Evolutionary conservation across 805 yeast species (phyloP), one percentile per base, ranked within the genome.

Genomic region (Vanderwaltozyma tropicalis): DNA sequence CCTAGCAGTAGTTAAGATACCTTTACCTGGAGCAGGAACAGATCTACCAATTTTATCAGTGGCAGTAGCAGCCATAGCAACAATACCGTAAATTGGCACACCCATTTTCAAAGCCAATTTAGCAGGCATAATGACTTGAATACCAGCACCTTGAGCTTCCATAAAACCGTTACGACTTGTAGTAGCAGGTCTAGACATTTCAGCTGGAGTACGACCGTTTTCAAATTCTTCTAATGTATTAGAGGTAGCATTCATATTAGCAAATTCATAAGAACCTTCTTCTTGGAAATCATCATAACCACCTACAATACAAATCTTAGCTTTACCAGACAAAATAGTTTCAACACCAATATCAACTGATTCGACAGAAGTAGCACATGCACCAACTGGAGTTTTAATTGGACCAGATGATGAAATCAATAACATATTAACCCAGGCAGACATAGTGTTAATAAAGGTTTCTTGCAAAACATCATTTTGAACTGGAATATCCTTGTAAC

Each of bases 121-220:
- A 38, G 96, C 98, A 49, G 78, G 75, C 99, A 92, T 92, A 47
- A 92, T 76, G 47, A 92, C 80, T 72, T 92, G 96, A 52, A 85
- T 82, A 78, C 99, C 99, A 38, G 97, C 77, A 73, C 99, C 99
- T 68, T 92, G 99, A 29, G 98, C 80, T 73, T 92, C 99, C 97
- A 92, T 92, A 72, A 92, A 92, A 53, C 99, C 99, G 52, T 80
- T 74, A 74, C 99, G 84, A 33, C 95, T 71, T 30, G 96, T 81
- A 37, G 99, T 88, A 39, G 96, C 75, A 41, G 99, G 99, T 69
- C 99, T 83, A 20, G 97, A 89, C 97, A 92, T 92, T 66, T 92
- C 98, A 41, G 80, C 72, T 50, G 99, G 97, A 37, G 96, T 85
- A 71, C 99, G 85, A 48, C 99, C 99, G 49, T 85, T 92, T 35